phyloP scores from a whole-genome alignment of 1,284 basidiomycete genomes.

The Stygiomarasmius scandens region DNA sequence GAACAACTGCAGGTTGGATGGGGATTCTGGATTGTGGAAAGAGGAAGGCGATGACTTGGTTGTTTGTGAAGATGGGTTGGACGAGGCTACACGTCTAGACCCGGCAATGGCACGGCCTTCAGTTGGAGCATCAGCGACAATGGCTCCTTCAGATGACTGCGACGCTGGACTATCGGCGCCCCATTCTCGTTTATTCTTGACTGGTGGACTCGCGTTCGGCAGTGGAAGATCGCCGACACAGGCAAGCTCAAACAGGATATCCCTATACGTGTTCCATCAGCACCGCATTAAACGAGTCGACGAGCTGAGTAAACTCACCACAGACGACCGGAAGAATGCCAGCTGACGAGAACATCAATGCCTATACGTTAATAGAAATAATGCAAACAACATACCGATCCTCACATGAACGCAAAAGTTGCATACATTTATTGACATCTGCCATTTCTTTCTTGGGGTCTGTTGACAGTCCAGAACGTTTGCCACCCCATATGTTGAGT shows the following conservation, averaged over 20 bases:
- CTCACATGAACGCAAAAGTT: conserved; percentile 57
- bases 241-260: conserved; percentile 69
- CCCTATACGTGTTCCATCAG: conserved; percentile 40
- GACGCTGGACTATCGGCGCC: conserved; percentile 49
- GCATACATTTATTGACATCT: conserved; percentile 74
- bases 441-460: conserved; percentile 66
- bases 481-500: conserved; percentile 75
- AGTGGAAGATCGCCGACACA: conserved; percentile 68
- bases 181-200: conserved; percentile 61
- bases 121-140: not conserved
- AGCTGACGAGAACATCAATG: conserved; percentile 31
- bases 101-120: conserved; percentile 6
- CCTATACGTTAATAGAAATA: not conserved
- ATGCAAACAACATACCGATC: conserved; percentile 36
- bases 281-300: not conserved
- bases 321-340: conserved; percentile 50
- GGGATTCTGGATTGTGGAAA: conserved; percentile 1
- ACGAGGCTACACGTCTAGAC: conserved; percentile 4
- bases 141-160: not conserved
- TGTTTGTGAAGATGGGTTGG: not conserved
- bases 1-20: conserved; percentile 22
- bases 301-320: conserved; percentile 32
- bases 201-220: conserved; percentile 49
- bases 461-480: conserved; percentile 54
- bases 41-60: not conserved